phyloP scores from a whole-genome alignment of 139 green algal genomes.

The Chlorella vulgaris region DNA sequence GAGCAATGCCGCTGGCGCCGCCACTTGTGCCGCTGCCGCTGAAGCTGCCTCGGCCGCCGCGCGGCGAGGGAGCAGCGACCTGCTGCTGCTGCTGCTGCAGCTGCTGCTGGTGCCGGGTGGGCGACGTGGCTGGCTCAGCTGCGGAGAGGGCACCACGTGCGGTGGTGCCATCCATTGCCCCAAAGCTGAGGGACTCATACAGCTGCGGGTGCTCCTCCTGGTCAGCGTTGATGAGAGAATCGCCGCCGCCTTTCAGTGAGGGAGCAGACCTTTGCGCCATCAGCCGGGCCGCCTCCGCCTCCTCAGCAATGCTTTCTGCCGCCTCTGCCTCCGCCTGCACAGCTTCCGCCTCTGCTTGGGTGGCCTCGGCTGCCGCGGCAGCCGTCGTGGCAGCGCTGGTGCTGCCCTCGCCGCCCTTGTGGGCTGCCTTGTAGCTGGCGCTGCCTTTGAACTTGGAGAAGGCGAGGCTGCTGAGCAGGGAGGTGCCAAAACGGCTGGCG shows the following conservation, averaged over 20 bases:
- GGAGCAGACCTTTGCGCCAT: background rate
- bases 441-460: constrained; percentile 29
- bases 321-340: background rate
- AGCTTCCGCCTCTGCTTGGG: background rate
- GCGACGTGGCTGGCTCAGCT: background rate
- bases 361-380: background rate
- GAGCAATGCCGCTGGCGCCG: background rate
- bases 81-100: no score
- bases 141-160: background rate
- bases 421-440: background rate
- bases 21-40: background rate
- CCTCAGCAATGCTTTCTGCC: constrained; percentile 1
- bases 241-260: background rate
- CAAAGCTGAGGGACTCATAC: background rate
- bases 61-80: background rate
- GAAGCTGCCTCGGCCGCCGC: background rate
- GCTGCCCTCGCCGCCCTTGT: background rate
- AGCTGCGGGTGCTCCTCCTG: background rate
- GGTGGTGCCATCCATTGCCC: background rate
- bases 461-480: constrained; percentile 23
- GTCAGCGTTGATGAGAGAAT: no score
- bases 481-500: constrained; percentile 39
- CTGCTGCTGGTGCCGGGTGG: background rate
- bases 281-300: background rate
- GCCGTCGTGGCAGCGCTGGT: background rate